Evolutionary conservation across 2,329 filamentous ascomycete genomes (phyloP), one percentile per base, ranked within the genome.

Genomic region (Trichoderma breve): DNA sequence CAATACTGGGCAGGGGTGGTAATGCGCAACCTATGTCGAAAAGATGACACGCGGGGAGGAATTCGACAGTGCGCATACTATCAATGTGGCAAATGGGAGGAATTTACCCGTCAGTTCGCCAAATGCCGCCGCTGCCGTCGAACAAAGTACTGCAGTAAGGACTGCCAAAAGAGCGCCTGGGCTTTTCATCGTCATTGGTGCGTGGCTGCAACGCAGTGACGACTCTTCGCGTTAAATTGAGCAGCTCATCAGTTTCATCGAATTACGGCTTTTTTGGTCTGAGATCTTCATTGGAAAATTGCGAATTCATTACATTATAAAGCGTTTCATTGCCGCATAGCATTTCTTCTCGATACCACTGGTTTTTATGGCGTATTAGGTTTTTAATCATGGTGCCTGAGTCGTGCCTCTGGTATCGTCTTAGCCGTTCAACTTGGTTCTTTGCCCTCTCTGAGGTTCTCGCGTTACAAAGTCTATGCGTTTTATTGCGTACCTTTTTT

Each of bases 1-100:
- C 95, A 98, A 81, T 99, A 99, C 84, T 99, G 96, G 96, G 96
- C 96, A 21, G 96, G 95, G 74, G 96, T 99, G 18, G 96, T 99
- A 60, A 99, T 99, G 96, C 90, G 96, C 75, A 99, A 99, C 80
- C 88, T 99, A 64, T 99, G 96, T 86, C 93, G 96, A 75, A 99
- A 99, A 84, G 96, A 99, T 80, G 96, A 99, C 80, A 93, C 92
- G 12, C 89, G 93, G 62, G 96, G 96, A 55, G 96, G 96, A 72
- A 98, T 99, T 76, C 89, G 96, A 71, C 96, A 99, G 81, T 99
- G 96, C 81, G 96, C 96, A 69, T 98, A 98, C 84, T 99, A 97
- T 84, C 91, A 97, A 82, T 99, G 96, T 81, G 95, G 95, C 73
- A 98, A 97, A 80, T 99, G 96, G 96, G 96, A 99, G 82, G 93